phyloP scores from a whole-genome alignment of 352 stramenopile genomes.

The Vaucheria bursata region DNA sequence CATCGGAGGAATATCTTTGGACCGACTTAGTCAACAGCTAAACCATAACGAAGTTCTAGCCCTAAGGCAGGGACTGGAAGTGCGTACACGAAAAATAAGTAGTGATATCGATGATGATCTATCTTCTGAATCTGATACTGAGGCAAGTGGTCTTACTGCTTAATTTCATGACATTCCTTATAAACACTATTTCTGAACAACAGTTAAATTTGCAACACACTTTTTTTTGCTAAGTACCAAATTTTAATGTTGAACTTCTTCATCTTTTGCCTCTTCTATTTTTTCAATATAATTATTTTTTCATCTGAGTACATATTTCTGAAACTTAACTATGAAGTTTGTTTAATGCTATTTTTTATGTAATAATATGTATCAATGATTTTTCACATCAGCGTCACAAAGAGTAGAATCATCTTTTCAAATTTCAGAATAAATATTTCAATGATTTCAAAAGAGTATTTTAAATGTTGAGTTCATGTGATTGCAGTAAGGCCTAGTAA shows the following conservation, averaged over 20 bases:
- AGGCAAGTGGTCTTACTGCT: not conserved
- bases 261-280: not conserved
- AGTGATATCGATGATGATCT: not conserved
- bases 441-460: too few species aligned
- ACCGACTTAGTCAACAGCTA: not conserved
- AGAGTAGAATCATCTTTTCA: too few species aligned
- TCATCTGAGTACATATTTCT: too few species aligned
- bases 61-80: not conserved
- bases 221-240: not conserved
- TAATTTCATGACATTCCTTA: not conserved
- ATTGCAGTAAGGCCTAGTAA: too few species aligned
- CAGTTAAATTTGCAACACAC: not conserved
- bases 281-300: not conserved
- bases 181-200: not conserved
- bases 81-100: not conserved
- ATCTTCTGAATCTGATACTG: not conserved
- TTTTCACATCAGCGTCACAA: not conserved
- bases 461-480: too few species aligned
- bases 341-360: not conserved
- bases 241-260: not conserved
- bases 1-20: not conserved
- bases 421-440: too few species aligned
- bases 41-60: not conserved
- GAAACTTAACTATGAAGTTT: not conserved
- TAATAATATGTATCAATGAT: not conserved